Evolutionary conservation across 2,329 filamentous ascomycete species (phyloP), one percentile per base, ranked within the genome.

Genomic region (Incumbomyces delicatus): DNA sequence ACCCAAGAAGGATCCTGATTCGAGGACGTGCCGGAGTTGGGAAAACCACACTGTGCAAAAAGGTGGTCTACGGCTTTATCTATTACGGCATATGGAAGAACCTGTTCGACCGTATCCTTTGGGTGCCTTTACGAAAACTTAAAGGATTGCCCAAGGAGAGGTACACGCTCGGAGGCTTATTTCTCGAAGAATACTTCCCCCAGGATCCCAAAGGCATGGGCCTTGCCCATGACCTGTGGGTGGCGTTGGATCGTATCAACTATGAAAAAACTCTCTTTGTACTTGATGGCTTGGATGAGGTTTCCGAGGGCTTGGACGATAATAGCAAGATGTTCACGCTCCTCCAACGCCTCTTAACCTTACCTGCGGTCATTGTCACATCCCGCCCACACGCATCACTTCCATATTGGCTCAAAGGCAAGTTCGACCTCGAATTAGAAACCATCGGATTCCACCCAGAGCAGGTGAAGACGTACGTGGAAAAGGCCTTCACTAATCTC

Each of bases 231-330:
- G 50, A 48, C 49, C 37, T 63, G 33, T 43, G 33, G 18, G 27
- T 49, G 17, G 36, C 37, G 12, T 16, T 44, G 12, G 22, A 35
- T n/a, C n/a, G n/a, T 6, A 35, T 32, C 5, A 45, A 44, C 27
- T 33, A n/a, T 32, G 30, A 36, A 16, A 58, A 44, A 41, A 67
- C 60, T 14, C 54, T 72, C 1, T 67, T 69, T 38, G 37, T 71
- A 12, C 60, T 72, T 11, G 68, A 72, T 51, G 69, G 69, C 4
- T 48, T 71, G 11, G 69, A 72, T 44, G 69, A 73, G 60, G 53
- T 70, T 8, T 1, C 39, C 16, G 8, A 57, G 35, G 53, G 56
- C 6, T 38, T 60, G 18, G 33, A 35, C 36, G 1, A 30, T 20
- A 46, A 49, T 7, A 6, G 41, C 29, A 3, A 8, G 8, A 37